Conservation (phyloP, 164 flowering plant species). For the Annona squamosa region DNA sequence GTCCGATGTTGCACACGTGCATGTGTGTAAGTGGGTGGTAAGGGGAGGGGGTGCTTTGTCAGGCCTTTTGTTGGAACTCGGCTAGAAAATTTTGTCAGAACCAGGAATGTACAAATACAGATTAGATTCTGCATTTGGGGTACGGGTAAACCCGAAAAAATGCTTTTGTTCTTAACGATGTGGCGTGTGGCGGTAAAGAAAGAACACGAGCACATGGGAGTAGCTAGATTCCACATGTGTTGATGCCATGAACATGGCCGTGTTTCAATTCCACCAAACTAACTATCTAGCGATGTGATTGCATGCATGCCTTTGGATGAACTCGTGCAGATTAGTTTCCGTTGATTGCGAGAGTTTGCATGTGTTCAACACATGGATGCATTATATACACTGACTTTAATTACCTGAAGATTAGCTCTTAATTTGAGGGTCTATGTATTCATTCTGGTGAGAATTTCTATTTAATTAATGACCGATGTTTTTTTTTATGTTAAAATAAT, state of each 20-base stretch:
- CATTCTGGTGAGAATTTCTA: too few relatives aligned
- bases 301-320: neutral
- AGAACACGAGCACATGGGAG: neutral
- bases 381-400: too few relatives aligned
- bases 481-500: too few relatives aligned
- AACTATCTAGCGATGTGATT: neutral
- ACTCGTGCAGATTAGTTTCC: neutral
- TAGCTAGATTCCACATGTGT: neutral
- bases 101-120: neutral
- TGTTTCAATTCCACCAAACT: neutral
- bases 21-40: neutral
- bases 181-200: neutral
- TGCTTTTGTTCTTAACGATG: neutral
- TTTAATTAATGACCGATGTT: too few relatives aligned
- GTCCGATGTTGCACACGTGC: neutral
- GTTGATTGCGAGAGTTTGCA: neutral
- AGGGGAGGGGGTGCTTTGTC: neutral
- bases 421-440: too few relatives aligned
- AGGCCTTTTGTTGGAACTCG: neutral
- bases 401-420: too few relatives aligned
- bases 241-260: neutral
- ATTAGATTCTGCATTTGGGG: neutral
- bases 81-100: neutral
- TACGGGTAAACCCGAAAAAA: too few relatives aligned
- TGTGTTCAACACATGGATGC: neutral